A percentile compares a stretch with the other conserved stretches of the same genome.
Conservation (phyloP, 2,329 filamentous ascomycete species). For the Sphaerulina populicola region DNA sequence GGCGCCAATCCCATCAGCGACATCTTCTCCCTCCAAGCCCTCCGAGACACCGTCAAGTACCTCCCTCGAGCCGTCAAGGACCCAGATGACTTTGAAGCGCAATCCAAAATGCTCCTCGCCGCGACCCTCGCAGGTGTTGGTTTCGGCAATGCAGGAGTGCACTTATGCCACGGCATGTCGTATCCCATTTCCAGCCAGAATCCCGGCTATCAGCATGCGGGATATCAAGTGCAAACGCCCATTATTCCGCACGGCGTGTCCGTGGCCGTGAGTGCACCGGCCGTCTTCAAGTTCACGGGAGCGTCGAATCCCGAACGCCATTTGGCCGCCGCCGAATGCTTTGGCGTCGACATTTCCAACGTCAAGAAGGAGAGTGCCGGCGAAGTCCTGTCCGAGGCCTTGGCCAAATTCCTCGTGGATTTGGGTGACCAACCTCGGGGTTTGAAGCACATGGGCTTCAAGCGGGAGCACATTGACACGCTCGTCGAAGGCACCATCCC, state of each 20-base stretch:
- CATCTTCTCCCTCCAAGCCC: conserved; percentile 84
- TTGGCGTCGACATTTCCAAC: conserved; percentile 80
- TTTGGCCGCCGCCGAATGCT: conserved; percentile 76
- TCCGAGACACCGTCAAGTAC: conserved; percentile 80
- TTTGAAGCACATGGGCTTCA: conserved; percentile 74
- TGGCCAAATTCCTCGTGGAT: conserved; percentile 69
- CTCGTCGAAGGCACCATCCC: conserved; percentile 93
- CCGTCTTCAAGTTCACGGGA: conserved; percentile 88
- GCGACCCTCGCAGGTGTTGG: conserved; percentile 90
- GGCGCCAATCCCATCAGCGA: conserved; percentile 96
- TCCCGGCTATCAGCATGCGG: conserved; percentile 75
- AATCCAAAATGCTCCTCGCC: conserved; percentile 90
- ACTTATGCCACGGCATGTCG: conserved; percentile 85
- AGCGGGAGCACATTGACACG: conserved; percentile 62
- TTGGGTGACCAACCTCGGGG: conserved; percentile 87
- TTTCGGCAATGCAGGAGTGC: conserved; percentile 95
- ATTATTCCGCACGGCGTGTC: conserved; percentile 95
- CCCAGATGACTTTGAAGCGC: conserved; percentile 84
- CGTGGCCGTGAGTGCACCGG: conserved; percentile 85
- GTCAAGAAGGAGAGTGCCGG: conserved; percentile 86
- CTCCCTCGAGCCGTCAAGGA: conserved; percentile 79
- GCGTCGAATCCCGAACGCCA: conserved; percentile 89
- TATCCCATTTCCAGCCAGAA: conserved; percentile 97
- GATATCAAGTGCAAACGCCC: conserved; percentile 67
- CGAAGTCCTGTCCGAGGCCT: conserved; percentile 74